These are phyloP conservation scores for Lasiosphaeria miniovina DNA, from an alignment of 495 filamentous ascomycete genomes.

Conservation along the genomic window DNA sequence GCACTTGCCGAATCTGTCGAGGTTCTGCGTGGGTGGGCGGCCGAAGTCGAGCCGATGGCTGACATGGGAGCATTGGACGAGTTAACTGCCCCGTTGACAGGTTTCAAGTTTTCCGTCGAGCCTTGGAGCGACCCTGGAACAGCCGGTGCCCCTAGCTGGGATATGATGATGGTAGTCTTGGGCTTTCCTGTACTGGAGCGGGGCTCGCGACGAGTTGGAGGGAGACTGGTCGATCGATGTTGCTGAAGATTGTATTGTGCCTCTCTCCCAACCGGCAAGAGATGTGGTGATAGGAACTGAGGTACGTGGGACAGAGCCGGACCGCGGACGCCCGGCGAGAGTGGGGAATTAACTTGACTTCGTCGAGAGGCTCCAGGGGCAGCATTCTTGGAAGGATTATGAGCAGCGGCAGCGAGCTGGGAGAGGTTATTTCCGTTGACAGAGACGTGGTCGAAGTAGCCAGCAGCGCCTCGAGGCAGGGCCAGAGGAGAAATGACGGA, in stretches of 20 bases:
- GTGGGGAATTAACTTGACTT: slow-evolving; percentile 24
- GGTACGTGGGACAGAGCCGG: slow-evolving; percentile 12
- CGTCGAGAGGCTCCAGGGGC: slow-evolving; percentile 1
- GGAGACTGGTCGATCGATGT: slow-evolving; percentile 23
- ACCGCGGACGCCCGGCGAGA: slow-evolving; percentile 23
- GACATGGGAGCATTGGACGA: slow-evolving; percentile 14
- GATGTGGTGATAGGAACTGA: slow-evolving; percentile 29
- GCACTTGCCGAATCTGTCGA: slow-evolving; percentile 23
- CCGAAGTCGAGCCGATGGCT: slow-evolving; percentile 19
- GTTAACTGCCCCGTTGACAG: background rate
- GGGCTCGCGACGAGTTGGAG: slow-evolving; percentile 17
- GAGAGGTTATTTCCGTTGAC: slow-evolving; percentile 3
- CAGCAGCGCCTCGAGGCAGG: slow-evolving; percentile 33
- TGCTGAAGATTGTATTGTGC: slow-evolving; percentile 18
- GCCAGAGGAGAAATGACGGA: slow-evolving; percentile 42
- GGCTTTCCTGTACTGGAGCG: background rate
- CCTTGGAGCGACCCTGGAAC: slow-evolving; percentile 8
- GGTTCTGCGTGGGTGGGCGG: slow-evolving; percentile 21
- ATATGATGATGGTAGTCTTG: slow-evolving; percentile 2
- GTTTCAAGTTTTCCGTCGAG: background rate
- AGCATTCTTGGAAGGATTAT: background rate
- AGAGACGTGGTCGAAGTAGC: slow-evolving; percentile 33
- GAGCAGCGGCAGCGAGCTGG: slow-evolving; percentile 8
- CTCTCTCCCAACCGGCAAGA: slow-evolving; percentile 16
- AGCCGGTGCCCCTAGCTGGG: slow-evolving; percentile 2